phyloP scores from a whole-genome alignment of 257 asterid genomes.

The Thymus mandschuricus region DNA sequence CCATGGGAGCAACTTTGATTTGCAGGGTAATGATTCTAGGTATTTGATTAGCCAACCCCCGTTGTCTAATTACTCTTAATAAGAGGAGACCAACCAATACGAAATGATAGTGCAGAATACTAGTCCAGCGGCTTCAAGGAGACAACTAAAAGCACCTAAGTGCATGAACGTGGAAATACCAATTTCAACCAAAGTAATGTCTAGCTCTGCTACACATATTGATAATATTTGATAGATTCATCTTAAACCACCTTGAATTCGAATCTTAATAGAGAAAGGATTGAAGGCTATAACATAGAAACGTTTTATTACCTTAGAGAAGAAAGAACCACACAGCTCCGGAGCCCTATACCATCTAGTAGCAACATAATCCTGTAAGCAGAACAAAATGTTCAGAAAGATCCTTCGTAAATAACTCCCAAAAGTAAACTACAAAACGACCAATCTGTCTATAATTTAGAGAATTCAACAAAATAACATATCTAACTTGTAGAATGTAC shows the following conservation, averaged over 20 bases:
- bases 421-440: neutral
- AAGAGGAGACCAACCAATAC: slow-evolving; percentile 15
- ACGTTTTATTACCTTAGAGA: slow-evolving; percentile 71
- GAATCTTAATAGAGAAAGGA: slow-evolving; percentile 24
- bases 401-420: neutral
- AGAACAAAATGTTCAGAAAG: slow-evolving; percentile 21
- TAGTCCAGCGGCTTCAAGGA: slow-evolving; percentile 15
- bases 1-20: slow-evolving; percentile 11
- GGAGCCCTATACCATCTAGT: slow-evolving; percentile 99
- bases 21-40: slow-evolving; percentile 1
- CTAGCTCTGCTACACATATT: slow-evolving; percentile 2
- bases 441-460: neutral
- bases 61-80: neutral
- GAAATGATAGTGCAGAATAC: slow-evolving; percentile 1
- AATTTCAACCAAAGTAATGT: slow-evolving; percentile 13
- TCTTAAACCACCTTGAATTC: neutral
- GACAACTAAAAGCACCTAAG: neutral
- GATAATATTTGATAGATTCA: slow-evolving; percentile 16
- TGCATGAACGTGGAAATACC: slow-evolving; percentile 14
- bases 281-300: slow-evolving; percentile 11
- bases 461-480: slow-evolving; percentile 6
- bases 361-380: slow-evolving; percentile 92
- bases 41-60: neutral
- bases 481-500: slow-evolving; percentile 42
- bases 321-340: slow-evolving; percentile 97